Evolutionary conservation across 208 protist genomes (phyloP).

Genomic region (Trypanosoma melophagium): DNA sequence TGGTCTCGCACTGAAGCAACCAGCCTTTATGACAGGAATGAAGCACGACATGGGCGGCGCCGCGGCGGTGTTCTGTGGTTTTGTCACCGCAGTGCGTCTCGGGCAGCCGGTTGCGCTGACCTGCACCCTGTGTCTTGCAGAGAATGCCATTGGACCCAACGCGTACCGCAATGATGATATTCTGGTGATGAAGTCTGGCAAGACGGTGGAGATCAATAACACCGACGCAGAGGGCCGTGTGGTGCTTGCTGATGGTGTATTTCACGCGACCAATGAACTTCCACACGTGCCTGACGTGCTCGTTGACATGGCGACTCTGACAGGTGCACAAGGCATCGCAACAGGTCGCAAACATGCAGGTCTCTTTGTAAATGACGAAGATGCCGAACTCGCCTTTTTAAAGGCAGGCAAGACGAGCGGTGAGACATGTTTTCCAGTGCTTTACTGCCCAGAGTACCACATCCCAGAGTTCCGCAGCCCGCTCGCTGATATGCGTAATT

Average conservation of each 20-base stretch:
- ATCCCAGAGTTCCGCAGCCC: conserved; percentile 58
- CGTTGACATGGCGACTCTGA: conserved; percentile 91
- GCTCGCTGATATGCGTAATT: conserved; percentile 77
- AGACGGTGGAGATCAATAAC: conserved; percentile 89
- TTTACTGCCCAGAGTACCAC: conserved; percentile 88
- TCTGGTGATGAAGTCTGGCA: conserved; percentile 80
- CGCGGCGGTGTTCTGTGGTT: conserved; percentile 74
- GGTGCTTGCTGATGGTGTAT: conserved; percentile 84
- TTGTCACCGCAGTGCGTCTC: conserved; percentile 61
- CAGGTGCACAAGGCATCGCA: conserved; percentile 86
- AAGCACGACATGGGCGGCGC: conserved; percentile 90
- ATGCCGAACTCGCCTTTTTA: conserved; percentile 55
- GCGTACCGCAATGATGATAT: conserved; percentile 86
- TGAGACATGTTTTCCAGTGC: conserved; percentile 78
- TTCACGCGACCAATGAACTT: conserved; percentile 71
- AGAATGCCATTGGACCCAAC: conserved; percentile 79
- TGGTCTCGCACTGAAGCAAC: conserved; percentile 81
- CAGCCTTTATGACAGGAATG: conserved; percentile 81
- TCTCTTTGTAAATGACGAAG: conserved; percentile 66
- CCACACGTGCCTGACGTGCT: conserved; percentile 73
- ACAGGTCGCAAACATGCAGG: conserved; percentile 78
- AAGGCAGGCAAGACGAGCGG: conserved; percentile 51
- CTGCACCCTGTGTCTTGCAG: conserved; percentile 82
- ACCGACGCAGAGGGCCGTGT: conserved; percentile 90
- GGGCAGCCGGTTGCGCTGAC: conserved; percentile 48